Evolutionary conservation across 176 grass and related monocot genomes (phyloP), one percentile per base, ranked within the genome.

Genomic region (Phoenix dactylifera): DNA sequence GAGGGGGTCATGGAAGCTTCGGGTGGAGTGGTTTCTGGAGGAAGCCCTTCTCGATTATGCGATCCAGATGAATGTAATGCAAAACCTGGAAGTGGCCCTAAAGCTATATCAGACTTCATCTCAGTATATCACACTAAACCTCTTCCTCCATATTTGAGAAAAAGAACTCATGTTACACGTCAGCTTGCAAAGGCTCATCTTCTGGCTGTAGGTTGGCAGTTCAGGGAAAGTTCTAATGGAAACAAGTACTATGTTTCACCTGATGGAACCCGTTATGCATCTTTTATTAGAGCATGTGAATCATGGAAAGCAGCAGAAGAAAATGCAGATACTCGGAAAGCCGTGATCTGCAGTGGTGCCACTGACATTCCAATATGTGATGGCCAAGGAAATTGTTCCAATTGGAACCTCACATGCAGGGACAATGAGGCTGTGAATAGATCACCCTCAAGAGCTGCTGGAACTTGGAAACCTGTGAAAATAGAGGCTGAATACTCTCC

Each of bases 231-330:
- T 55, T 64, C 25, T 51, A 16, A 57, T 22, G 79, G 60, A 25
- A 63, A 58, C 26, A 90, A 70, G 32, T 79, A 65, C 61, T 85
- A 65, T 72, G 22, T 86, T 68, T 91, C 88, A 26, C 74, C 79
- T 67, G 28, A 74, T 49, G 82, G 83, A 16, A 77, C 75, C 50
- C 58, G 64, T 57, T 86, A 79, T 67, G 15, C 14, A 35, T 86
- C 87, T 60, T 61, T 90, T 26, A 48, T 82, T 71, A 77, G 62
- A 72, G 82, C 87, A 51, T 90, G 79, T 16, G 64, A 90, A 49
- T 24, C 66, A 23, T 49, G 53, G 65, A 62, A 80, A 50, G 30
- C 22, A 54, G 17, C 6, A 26, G 54, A 64, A 60, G 60, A 19
- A 22, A 7, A 2, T 19, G 35, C 56, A 61, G 64, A 60, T 57